A percentile compares a stretch with the other conserved stretches of the same genome.
These are phyloP conservation scores for Aspergillus amoenus DNA, from an alignment of 2,329 filamentous ascomycete species.

Conservation along the genomic window DNA sequence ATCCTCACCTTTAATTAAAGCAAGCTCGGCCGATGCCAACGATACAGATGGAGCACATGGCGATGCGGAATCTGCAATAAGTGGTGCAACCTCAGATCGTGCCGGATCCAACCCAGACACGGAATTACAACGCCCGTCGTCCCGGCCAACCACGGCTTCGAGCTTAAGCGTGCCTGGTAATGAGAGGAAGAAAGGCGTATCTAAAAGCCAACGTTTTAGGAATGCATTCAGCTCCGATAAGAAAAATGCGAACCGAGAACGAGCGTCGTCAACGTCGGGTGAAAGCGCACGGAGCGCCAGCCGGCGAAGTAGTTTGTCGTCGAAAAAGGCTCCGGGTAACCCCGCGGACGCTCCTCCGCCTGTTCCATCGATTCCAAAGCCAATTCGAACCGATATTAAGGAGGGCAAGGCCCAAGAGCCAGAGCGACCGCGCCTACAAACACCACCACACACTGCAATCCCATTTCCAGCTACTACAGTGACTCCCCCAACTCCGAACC, in stretches of 20 bases:
- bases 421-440: slow-evolving; percentile 28
- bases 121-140: slow-evolving; percentile 27
- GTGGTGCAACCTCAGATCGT: slow-evolving; percentile 25
- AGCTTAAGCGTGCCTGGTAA: slow-evolving; percentile 33
- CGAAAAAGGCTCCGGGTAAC: slow-evolving; percentile 27
- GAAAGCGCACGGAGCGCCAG: slow-evolving; percentile 40
- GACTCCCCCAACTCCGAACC: slow-evolving; percentile 61
- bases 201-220: slow-evolving; percentile 69
- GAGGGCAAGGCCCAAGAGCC: slow-evolving; percentile 25
- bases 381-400: slow-evolving; percentile 32
- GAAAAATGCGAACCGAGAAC: slow-evolving; percentile 51
- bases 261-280: slow-evolving; percentile 42
- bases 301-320: slow-evolving; percentile 37
- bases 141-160: slow-evolving; percentile 26
- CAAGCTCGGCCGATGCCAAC: slow-evolving; percentile 47
- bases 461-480: slow-evolving; percentile 52
- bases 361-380: slow-evolving; percentile 24
- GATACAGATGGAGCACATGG: slow-evolving; percentile 33
- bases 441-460: slow-evolving; percentile 32
- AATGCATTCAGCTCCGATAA: slow-evolving; percentile 65
- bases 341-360: slow-evolving; percentile 32
- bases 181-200: slow-evolving; percentile 60
- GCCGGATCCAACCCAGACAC: slow-evolving; percentile 46
- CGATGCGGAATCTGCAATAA: slow-evolving; percentile 28
- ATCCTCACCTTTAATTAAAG: slow-evolving; percentile 66